Evolutionary conservation across 768 basidiomycete genomes (phyloP).

Genomic region (Cystoderma amianthinum): DNA sequence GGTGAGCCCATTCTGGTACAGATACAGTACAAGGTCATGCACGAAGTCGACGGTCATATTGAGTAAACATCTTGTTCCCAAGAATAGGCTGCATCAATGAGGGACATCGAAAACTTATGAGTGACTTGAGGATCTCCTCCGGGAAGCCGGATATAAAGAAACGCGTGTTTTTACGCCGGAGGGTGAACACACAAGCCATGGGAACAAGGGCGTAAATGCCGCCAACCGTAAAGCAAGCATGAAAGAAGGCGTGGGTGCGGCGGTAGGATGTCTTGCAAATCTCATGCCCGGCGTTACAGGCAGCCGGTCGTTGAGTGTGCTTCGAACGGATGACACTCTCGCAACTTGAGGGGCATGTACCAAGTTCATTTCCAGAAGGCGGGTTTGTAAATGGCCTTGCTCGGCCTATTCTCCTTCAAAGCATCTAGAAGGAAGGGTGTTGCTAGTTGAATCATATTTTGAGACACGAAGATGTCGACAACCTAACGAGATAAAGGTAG

Average conservation of each 20-base stretch:
- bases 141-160: constrained; percentile 89
- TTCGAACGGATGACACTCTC: constrained; percentile 5
- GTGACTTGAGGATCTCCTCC: constrained; percentile 75
- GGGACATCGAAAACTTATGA: constrained; percentile 82
- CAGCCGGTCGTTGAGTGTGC: constrained; percentile 13
- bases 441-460: constrained; percentile 99
- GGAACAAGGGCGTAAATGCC: constrained; percentile 20
- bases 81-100: constrained; percentile 81
- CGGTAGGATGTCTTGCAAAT: constrained; percentile 62
- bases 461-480: constrained; percentile 98
- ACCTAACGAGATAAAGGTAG: too few species aligned
- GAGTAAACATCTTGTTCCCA: constrained; percentile 96
- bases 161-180: constrained; percentile 88
- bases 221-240: constrained; percentile 23
- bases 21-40: constrained; percentile 95
- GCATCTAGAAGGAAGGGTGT: constrained; percentile 97
- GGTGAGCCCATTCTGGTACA: constrained; percentile 94
- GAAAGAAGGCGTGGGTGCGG: constrained; percentile 48
- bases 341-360: constrained; percentile 80
- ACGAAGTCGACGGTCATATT: constrained; percentile 99
- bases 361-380: constrained; percentile 96
- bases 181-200: constrained; percentile 41
- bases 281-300: constrained; percentile 38
- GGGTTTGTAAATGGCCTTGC: constrained; percentile 92
- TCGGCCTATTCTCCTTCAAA: constrained; percentile 98